Conservation (phyloP, 495 filamentous ascomycete species). For the Lasiosphaeris hirsuta region DNA sequence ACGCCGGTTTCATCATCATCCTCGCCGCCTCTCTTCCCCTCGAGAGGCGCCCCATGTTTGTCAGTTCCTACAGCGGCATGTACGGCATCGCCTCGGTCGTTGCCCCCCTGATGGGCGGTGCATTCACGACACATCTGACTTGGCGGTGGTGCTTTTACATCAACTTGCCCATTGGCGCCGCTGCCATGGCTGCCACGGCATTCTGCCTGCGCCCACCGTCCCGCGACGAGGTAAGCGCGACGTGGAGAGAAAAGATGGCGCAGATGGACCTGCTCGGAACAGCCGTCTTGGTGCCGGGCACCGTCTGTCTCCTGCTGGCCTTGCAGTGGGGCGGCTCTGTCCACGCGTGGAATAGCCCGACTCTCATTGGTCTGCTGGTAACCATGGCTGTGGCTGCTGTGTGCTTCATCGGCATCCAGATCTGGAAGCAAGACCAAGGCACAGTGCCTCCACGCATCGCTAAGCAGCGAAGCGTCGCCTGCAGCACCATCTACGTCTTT, state of each 20-base stretch:
- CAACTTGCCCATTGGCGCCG: constrained; percentile 39
- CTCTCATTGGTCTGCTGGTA: constrained; percentile 52
- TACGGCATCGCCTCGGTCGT: constrained; percentile 66
- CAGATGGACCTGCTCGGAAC: no score
- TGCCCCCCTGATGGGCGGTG: constrained; percentile 51
- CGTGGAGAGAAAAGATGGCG: no score
- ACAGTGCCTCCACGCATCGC: constrained; percentile 55
- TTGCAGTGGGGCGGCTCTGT: no score
- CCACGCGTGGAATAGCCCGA: no score
- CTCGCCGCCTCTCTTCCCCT: constrained; percentile 31
- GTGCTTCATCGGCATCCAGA: constrained; percentile 35
- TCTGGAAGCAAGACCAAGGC: constrained; percentile 33
- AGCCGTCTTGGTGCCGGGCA: no score
- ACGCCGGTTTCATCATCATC: constrained; percentile 36
- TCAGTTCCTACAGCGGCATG: constrained; percentile 35
- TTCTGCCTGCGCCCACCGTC: no score
- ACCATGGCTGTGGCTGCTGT: constrained; percentile 62
- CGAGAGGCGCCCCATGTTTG: constrained; percentile 33
- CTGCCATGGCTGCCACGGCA: no score
- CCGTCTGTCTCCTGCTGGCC: no score
- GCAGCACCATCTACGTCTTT: constrained; percentile 44
- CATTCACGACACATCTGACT: constrained; percentile 40
- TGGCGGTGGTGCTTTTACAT: constrained; percentile 51
- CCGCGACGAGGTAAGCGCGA: no score
- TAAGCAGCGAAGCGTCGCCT: constrained; percentile 59